These are phyloP conservation scores for Prunus mongolica DNA, from an alignment of 306 rosid genomes.

Conservation along the genomic window DNA sequence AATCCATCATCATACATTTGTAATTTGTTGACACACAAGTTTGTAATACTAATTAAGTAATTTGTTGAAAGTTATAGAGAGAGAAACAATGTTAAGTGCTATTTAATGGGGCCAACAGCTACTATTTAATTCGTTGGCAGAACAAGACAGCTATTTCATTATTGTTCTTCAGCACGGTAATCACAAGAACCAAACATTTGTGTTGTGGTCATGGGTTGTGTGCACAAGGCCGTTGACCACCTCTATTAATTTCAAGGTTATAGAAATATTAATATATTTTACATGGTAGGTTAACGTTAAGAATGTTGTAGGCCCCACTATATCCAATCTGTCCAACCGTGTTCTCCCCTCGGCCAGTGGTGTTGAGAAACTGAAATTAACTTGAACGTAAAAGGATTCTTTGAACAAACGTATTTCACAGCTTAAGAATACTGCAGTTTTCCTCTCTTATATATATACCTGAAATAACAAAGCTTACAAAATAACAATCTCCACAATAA, in stretches of 20 bases:
- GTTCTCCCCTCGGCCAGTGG: conserved; percentile 1
- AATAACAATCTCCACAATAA: too few species aligned
- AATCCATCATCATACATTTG: too few species aligned
- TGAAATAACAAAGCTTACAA: too few species aligned
- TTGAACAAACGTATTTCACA: too few species aligned
- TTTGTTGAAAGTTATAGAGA: too few species aligned
- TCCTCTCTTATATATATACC: too few species aligned
- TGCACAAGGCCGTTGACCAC: background rate
- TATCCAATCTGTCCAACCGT: conserved; percentile 25
- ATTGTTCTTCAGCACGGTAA: background rate
- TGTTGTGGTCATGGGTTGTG: background rate
- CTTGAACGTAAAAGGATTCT: too few species aligned
- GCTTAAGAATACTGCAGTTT: too few species aligned
- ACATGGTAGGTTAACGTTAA: conserved; percentile 13
- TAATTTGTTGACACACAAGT: too few species aligned
- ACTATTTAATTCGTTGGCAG: background rate
- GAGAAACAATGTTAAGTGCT: too few species aligned
- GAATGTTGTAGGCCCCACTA: conserved; percentile 26
- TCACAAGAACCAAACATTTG: background rate
- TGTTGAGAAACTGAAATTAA: too few species aligned
- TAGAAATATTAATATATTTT: background rate
- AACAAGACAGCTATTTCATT: background rate
- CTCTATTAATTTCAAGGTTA: background rate
- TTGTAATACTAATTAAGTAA: too few species aligned
- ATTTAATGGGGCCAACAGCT: background rate